These are phyloP conservation scores for Teratosphaeria nubilosa DNA, from an alignment of 2,329 filamentous ascomycete genomes.

Conservation along the genomic window DNA sequence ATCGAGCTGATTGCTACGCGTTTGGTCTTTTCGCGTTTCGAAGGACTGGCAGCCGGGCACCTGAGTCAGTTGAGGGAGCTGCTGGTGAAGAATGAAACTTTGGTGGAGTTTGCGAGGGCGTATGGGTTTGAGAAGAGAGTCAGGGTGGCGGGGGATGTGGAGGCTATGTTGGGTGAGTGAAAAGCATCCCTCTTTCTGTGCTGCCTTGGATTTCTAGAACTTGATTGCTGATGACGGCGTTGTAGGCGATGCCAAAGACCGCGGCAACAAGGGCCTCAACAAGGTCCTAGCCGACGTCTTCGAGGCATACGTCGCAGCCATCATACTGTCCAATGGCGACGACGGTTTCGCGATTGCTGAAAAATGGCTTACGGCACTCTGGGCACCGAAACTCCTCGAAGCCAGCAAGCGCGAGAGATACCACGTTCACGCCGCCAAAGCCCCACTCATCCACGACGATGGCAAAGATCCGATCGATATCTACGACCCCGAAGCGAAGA, in stretches of 20 bases:
- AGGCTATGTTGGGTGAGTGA: conserved; percentile 16
- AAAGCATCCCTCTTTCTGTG: background rate
- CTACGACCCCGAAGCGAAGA: conserved; percentile 31
- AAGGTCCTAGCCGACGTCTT: conserved; percentile 83
- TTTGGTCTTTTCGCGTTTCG: conserved; percentile 65
- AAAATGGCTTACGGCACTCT: conserved; percentile 65
- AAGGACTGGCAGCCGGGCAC: conserved; percentile 53
- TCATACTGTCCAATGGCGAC: conserved; percentile 57
- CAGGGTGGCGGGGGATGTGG: conserved; percentile 34
- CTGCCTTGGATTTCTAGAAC: background rate
- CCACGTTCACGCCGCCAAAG: background rate
- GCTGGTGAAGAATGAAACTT: conserved; percentile 69
- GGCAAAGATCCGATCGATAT: conserved; percentile 18
- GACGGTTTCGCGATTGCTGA: conserved; percentile 53
- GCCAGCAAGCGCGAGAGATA: conserved; percentile 14
- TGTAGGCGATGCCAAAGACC: conserved; percentile 5
- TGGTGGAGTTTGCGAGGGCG: conserved; percentile 56
- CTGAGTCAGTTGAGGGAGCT: conserved; percentile 67
- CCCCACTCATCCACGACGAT: conserved; percentile 8
- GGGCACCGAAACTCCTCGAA: conserved; percentile 53
- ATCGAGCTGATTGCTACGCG: conserved; percentile 66
- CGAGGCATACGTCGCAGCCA: conserved; percentile 77
- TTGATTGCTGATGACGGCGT: background rate
- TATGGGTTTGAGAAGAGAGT: conserved; percentile 63
- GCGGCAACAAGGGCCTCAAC: conserved; percentile 45